A percentile compares a stretch with the other conserved stretches of the same genome.
phyloP scores from a whole-genome alignment of 805 yeast species.

The Schizosaccharomyces cryophilus region DNA sequence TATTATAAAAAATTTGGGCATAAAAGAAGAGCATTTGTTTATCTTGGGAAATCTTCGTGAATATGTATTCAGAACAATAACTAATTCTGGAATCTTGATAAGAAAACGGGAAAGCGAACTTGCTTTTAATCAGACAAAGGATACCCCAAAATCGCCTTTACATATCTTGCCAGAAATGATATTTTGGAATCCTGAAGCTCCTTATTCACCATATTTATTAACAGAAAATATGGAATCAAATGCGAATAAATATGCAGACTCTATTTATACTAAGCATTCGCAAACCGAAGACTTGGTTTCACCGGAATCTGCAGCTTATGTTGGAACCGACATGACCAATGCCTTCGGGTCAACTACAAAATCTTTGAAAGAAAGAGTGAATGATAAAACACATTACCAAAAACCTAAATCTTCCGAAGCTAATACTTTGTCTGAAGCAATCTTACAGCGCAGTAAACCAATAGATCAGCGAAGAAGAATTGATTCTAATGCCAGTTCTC shows the following conservation, averaged over 20 bases:
- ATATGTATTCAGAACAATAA: not conserved
- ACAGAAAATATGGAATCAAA: not conserved
- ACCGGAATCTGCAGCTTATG: not conserved
- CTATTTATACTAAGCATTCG: not conserved
- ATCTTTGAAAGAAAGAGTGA: not conserved
- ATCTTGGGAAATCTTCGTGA: constrained; percentile 24
- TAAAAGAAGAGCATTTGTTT: constrained; percentile 56
- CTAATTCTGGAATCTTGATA: not conserved
- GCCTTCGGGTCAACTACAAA: not conserved
- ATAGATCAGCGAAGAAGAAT: no score
- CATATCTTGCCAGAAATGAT: not conserved
- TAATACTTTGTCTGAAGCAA: no score
- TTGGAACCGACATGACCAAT: not conserved
- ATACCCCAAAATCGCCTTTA: not conserved
- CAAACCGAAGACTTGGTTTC: not conserved
- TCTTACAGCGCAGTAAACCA: no score
- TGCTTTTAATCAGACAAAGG: not conserved
- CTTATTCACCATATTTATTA: not conserved
- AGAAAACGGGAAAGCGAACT: not conserved
- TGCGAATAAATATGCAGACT: not conserved
- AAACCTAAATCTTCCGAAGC: no score
- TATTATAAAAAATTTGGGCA: constrained; percentile 46
- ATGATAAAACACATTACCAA: no score
- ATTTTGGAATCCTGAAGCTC: not conserved
- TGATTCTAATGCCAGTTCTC: no score